Base-by-base conservation (phyloP, 108 stramenopile genomes). In the Discostella stelligeroides region DNA sequence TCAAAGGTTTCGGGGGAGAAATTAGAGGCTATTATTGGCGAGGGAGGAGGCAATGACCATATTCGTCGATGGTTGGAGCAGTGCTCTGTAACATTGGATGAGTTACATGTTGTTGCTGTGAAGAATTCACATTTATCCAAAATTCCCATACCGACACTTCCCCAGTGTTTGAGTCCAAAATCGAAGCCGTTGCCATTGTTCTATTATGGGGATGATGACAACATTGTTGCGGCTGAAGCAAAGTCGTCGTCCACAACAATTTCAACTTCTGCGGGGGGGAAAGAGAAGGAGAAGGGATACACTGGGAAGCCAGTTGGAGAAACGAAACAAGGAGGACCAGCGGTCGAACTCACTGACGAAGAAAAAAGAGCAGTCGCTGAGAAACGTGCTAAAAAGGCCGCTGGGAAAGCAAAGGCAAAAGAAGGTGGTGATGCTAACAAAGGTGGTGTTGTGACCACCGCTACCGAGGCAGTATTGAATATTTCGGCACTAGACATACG, bases 401-500 rank as follows among this genome's bases (percentile, higher is more conserved):
- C 68, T 0, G 71, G 48, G 25, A 76, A 76, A 46, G 70, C 58
- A 23, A 71, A 74, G 42, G 69, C 75, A 42, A 66, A 84, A 40
- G 76, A 79, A 27, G 50, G 75, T 49, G 50, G 68, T 28, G 14
- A 24, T 60, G 66, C 81, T 60, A 43, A 63, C 46, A 53, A 46
- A 55, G 49, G 50, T 27, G 47, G 49, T 42, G 61, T 13, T 39
- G 11, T 59, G 53, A 29, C 70, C 54, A 14, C 43, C 38, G 39
- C 55, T 0, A 10, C 67, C 11, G 77, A 62, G 18, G 73, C 71
- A 0, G 48, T 72, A 40, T 46, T 89, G 20, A 76, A 86, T 50
- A 77, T 91, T 59, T 85, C 86, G 0, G 89, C 89, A 20, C 72
- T 98, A 47, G 96, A 96, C 62, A 92, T 98, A 77, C 92, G 94